These are phyloP conservation scores for Daldinia vernicosa DNA, from an alignment of 495 filamentous ascomycete genomes.

Conservation along the genomic window DNA sequence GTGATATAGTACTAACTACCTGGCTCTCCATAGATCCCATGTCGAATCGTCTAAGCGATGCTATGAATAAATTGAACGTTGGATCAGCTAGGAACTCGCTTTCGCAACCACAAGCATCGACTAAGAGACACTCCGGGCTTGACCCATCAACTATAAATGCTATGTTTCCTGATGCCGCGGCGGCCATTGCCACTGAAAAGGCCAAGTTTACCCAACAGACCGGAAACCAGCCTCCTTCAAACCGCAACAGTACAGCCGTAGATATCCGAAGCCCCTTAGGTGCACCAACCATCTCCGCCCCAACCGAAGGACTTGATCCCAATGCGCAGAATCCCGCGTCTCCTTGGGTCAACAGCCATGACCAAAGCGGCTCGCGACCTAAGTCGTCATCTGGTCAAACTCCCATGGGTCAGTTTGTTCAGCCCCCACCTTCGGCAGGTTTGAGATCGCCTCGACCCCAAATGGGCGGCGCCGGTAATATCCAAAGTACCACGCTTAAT, in stretches of 20 bases:
- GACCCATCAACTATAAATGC: slow-evolving; percentile 95
- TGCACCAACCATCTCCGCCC: slow-evolving; percentile 76
- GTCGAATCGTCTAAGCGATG: slow-evolving; percentile 95
- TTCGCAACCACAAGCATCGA: slow-evolving; percentile 73
- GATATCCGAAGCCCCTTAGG: slow-evolving; percentile 82
- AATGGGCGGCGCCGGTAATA: slow-evolving; percentile 68
- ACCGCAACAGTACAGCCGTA: slow-evolving; percentile 88
- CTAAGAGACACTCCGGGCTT: slow-evolving; percentile 90
- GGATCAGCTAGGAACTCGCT: slow-evolving; percentile 88
- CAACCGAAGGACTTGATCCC: slow-evolving; percentile 60
- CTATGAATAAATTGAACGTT: slow-evolving; percentile 93
- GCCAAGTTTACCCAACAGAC: slow-evolving; percentile 95
- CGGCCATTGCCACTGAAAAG: slow-evolving; percentile 96
- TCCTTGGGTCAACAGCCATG: slow-evolving; percentile 74
- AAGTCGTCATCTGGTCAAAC: slow-evolving; percentile 89
- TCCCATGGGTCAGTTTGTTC: slow-evolving; percentile 97
- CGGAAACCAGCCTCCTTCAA: slow-evolving; percentile 87
- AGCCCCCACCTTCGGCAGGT: slow-evolving; percentile 79
- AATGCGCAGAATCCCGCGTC: slow-evolving; percentile 71
- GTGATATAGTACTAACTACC: slow-evolving; percentile 13
- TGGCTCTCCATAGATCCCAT: slow-evolving; percentile 76
- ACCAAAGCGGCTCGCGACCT: slow-evolving; percentile 69
- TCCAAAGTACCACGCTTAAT: slow-evolving; percentile 85
- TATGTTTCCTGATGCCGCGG: slow-evolving; percentile 98
- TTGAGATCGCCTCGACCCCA: slow-evolving; percentile 84